Percentiles rank a stretch among this genome's conserved stretches.
Conservation (phyloP, 177 flowering plant genomes). For the Vitis hybrid region DNA sequence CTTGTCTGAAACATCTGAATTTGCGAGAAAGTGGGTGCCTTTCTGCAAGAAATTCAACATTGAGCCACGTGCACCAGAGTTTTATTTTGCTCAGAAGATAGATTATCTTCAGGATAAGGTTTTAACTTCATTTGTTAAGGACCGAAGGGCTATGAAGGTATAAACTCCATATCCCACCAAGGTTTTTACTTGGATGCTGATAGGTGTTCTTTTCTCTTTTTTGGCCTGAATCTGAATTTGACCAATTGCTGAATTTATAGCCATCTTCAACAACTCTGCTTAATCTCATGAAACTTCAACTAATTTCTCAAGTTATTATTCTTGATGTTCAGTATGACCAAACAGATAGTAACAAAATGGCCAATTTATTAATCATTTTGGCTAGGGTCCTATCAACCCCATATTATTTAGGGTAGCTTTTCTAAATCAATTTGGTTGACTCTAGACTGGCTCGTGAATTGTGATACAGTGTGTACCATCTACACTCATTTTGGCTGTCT, state of each 20-base stretch:
- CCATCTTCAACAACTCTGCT: neutral
- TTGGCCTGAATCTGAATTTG: neutral
- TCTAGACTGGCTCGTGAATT: neutral
- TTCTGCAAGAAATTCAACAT: conserved; percentile 22
- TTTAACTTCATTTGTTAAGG: conserved; percentile 22
- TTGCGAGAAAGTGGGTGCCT: conserved; percentile 28
- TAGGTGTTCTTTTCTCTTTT: neutral
- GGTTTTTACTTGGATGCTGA: neutral
- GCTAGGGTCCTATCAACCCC: too few relatives aligned
- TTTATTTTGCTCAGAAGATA: conserved; percentile 23
- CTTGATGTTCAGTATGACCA: too few relatives aligned
- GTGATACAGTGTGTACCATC: neutral
- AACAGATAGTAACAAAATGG: too few relatives aligned
- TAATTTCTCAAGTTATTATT: too few relatives aligned
- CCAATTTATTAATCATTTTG: too few relatives aligned
- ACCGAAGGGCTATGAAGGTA: conserved; percentile 30
- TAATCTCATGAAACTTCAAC: too few relatives aligned
- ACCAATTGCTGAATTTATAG: neutral
- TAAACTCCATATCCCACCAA: neutral
- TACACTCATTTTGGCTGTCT: neutral
- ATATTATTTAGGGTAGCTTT: neutral
- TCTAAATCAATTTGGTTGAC: neutral
- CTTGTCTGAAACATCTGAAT: conserved; percentile 24
- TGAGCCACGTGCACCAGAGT: conserved; percentile 28
- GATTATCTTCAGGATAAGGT: conserved; percentile 27